A percentile compares a stretch with the other conserved stretches of the same genome.
These are phyloP conservation scores for Arachis stenosperma DNA, from an alignment of 306 rosid species.

Conservation along the genomic window DNA sequence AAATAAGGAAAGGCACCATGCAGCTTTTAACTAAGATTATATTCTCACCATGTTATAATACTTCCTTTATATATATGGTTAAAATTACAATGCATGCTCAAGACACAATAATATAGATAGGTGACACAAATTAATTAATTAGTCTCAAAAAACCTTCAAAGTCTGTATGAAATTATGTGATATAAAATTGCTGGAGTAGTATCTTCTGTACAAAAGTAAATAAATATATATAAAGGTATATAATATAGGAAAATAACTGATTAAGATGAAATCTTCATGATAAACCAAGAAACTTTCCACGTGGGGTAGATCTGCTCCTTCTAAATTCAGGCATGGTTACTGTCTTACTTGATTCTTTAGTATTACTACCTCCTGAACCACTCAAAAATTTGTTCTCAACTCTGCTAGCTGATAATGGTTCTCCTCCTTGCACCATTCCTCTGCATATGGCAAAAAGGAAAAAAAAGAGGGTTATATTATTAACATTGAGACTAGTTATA, in stretches of 20 bases:
- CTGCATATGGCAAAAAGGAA: conserved; percentile 51
- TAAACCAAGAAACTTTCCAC: conserved; percentile 63
- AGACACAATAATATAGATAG: conserved; percentile 27
- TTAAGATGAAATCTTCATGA: conserved; percentile 51
- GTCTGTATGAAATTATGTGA: conserved; percentile 42
- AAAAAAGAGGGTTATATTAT: conserved; percentile 1
- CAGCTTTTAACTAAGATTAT: no score
- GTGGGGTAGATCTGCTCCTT: conserved; percentile 90
- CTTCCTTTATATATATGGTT: not conserved
- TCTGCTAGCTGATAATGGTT: conserved; percentile 58
- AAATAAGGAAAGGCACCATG: no score
- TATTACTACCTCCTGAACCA: conserved; percentile 53
- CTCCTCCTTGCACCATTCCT: conserved; percentile 54
- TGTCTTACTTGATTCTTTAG: conserved; percentile 59
- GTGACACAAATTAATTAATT: conserved; percentile 17
- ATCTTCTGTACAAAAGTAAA: conserved; percentile 55
- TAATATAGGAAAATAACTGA: not conserved
- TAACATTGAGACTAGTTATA: conserved; percentile 9
- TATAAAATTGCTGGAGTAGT: conserved; percentile 38
- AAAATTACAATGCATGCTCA: conserved; percentile 43
- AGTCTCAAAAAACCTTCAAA: conserved; percentile 44
- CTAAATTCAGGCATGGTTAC: conserved; percentile 60
- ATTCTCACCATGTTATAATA: no score
- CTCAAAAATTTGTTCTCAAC: conserved; percentile 61
- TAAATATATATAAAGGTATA: not conserved